A percentile compares a stretch with the other conserved stretches of the same genome.
Evolutionary conservation across 2,329 filamentous ascomycete species (phyloP).

Genomic region (Paecilomyces variotii): DNA sequence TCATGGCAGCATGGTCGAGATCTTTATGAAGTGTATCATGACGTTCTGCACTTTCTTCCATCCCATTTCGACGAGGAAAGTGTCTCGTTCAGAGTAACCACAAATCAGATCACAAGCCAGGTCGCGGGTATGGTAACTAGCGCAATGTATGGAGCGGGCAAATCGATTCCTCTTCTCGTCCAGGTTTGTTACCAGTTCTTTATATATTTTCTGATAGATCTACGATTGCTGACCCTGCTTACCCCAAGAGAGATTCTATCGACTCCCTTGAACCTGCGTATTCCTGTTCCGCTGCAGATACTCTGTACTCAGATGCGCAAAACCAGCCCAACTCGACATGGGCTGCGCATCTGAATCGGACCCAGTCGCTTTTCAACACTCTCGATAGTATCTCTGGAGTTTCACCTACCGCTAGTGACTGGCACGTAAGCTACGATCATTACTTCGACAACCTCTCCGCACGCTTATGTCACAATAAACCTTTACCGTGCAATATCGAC

Average conservation of each 20-base stretch:
- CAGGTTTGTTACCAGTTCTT: slow-evolving; percentile 26
- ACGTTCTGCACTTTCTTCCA: slow-evolving; percentile 61
- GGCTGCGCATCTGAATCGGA: slow-evolving; percentile 54
- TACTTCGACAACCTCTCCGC: slow-evolving; percentile 81
- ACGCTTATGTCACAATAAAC: slow-evolving; percentile 65
- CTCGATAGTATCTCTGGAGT: slow-evolving; percentile 66
- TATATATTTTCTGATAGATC: neutral
- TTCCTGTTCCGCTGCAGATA: slow-evolving; percentile 48
- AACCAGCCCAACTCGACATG: slow-evolving; percentile 46
- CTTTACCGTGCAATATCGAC: slow-evolving; percentile 59
- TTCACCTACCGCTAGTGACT: slow-evolving; percentile 46
- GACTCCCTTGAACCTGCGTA: slow-evolving; percentile 73
- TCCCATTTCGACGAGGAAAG: slow-evolving; percentile 34
- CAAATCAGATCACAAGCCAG: slow-evolving; percentile 75
- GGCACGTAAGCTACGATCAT: slow-evolving; percentile 64
- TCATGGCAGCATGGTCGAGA: slow-evolving; percentile 70
- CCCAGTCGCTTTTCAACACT: slow-evolving; percentile 46
- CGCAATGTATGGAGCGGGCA: slow-evolving; percentile 53
- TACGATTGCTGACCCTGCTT: slow-evolving; percentile 18
- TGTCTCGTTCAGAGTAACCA: slow-evolving; percentile 64
- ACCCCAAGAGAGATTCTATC: slow-evolving; percentile 35
- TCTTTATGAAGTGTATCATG: slow-evolving; percentile 66
- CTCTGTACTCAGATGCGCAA: slow-evolving; percentile 39
- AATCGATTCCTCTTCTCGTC: slow-evolving; percentile 41
- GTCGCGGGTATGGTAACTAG: slow-evolving; percentile 67